Base-by-base conservation (phyloP, 345 rosid species). In the Limnanthes douglasii region DNA sequence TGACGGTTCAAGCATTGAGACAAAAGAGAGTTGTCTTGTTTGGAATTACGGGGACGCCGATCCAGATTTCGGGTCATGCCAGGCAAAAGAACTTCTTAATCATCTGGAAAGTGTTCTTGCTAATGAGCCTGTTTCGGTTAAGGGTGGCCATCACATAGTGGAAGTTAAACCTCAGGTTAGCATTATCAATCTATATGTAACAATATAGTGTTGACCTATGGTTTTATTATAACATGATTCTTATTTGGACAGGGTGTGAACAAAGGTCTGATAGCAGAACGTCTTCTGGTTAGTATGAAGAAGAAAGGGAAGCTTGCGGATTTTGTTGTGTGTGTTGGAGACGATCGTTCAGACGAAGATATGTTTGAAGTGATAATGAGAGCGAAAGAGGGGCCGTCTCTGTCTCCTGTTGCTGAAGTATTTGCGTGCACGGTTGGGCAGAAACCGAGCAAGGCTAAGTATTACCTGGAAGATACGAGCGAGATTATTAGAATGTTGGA, bases 121-220 rank as follows among this genome's bases (percentile, higher is more conserved):
- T 3, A 88, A 88, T 29, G 94, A 83, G 39, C 86, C 95, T 0
- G 97, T 88, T 53, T 62, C 93, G 19, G 95, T 88, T 24, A 88
- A 88, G 53, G 76, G 86, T 10, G 84, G 93, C 34, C 95, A 60
- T 22, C 75, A 73, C 62, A 70, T 69, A 12, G 86, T 88, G n/a
- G 95, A 83, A 70, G 95, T 83, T 59, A 88, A 79, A 65, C 97
- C 97, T 43, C 95, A 79, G 97, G 97, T 88, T 39, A 38, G 77
- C 44, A 15, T 29, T 11, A 36, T 10, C 10, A 40, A 25, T 15
- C 24, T 29, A 2, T 4, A 11, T 31, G 37, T 4, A n/a, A 24
- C 2, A 8, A 6, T 25, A 5, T n/a, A 21, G 15, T n/a, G 28
- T 34, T 9, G 11, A 6, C 31, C 40, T n/a, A n/a, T n/a, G n/a